Percentiles rank a stretch among this genome's conserved stretches.
Conservation (phyloP, 1,139 yeast genomes). For the Taphrina flavorubra region DNA sequence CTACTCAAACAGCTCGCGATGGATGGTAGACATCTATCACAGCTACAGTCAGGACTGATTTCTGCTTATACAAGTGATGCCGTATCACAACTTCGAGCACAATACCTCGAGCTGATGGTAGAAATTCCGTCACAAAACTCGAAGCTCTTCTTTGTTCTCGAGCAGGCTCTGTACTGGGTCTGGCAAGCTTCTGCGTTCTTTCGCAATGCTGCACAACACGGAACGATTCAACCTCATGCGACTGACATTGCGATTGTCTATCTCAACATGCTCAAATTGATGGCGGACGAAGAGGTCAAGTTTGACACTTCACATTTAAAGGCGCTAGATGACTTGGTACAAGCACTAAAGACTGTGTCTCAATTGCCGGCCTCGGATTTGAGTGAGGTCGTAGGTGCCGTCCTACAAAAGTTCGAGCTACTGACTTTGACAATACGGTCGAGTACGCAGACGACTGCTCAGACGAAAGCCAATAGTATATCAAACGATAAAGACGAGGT, state of each 20-base stretch:
- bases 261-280: conserved; percentile 7
- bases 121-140: not conserved
- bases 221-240: not conserved
- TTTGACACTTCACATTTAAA: not conserved
- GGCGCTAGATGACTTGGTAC: not conserved
- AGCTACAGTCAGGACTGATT: not conserved
- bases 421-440: not conserved
- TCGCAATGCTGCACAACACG: not conserved
- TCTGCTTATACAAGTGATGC: not conserved
- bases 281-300: not conserved
- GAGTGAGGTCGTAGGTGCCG: not conserved
- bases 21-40: conserved; percentile 2
- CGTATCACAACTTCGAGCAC: not conserved
- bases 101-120: not conserved
- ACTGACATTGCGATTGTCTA: conserved; percentile 2
- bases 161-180: not conserved
- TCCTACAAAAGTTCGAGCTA: conserved; percentile 6
- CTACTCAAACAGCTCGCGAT: conserved; percentile 4
- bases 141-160: not conserved
- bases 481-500: conserved; percentile 53
- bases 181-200: not conserved
- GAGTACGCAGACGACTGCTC: not conserved
- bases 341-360: not conserved
- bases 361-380: not conserved
- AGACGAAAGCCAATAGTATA: not conserved